Evolutionary conservation across 1,139 yeast species (phyloP).

Genomic region (Hyphopichia fennica): DNA sequence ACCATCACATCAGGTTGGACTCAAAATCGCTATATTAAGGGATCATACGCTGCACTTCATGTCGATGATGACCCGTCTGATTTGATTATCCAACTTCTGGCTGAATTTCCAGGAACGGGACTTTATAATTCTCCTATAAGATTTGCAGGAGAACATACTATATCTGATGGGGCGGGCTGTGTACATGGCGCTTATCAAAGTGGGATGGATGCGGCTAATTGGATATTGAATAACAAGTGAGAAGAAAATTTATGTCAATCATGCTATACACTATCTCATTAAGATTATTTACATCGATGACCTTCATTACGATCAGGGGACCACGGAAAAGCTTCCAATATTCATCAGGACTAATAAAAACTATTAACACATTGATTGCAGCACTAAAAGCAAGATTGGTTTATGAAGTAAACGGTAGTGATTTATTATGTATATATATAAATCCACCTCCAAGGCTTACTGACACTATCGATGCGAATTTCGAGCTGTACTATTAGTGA

Average conservation of each 20-base stretch:
- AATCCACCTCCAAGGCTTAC: too few relatives aligned
- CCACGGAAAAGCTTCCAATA: too few relatives aligned
- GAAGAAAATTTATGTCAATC: too few relatives aligned
- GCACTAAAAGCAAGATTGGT: neutral
- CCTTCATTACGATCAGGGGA: too few relatives aligned
- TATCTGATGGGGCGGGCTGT: slow-evolving; percentile 78
- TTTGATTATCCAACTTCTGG: slow-evolving; percentile 52
- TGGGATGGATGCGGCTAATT: slow-evolving; percentile 68
- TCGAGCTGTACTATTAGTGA: too few relatives aligned
- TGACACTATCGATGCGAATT: too few relatives aligned
- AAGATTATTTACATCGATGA: too few relatives aligned
- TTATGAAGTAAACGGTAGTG: too few relatives aligned
- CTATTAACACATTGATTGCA: too few relatives aligned
- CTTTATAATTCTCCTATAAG: slow-evolving; percentile 45
- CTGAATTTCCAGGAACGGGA: slow-evolving; percentile 52
- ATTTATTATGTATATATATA: too few relatives aligned
- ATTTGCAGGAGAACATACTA: slow-evolving; percentile 87
- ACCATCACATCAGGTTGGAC: slow-evolving; percentile 70
- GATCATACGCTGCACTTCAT: slow-evolving; percentile 70
- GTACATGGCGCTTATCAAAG: slow-evolving; percentile 77
- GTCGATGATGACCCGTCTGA: slow-evolving; percentile 71
- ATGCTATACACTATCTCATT: too few relatives aligned
- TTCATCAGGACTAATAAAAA: too few relatives aligned
- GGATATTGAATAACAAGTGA: slow-evolving; percentile 30
- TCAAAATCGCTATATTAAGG: slow-evolving; percentile 62